A percentile compares a stretch with the other conserved stretches of the same genome.
Evolutionary conservation across 805 yeast genomes (phyloP).

Genomic region (Ogataea saltuana): DNA sequence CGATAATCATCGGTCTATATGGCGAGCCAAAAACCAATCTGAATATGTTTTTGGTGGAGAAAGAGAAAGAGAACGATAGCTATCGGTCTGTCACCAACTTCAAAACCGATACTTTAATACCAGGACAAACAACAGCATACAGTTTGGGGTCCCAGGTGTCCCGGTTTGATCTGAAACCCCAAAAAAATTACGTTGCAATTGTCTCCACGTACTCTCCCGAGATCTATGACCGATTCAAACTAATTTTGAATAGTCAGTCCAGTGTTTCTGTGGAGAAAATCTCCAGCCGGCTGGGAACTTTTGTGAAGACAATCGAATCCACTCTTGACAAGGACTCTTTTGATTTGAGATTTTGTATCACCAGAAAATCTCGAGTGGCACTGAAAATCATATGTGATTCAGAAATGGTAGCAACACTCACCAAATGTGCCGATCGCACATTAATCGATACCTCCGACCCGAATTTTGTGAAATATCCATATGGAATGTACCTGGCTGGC

Average conservation of each 20-base stretch:
- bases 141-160: conserved; percentile 29
- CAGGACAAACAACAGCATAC: conserved; percentile 22
- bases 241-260: conserved; percentile 32
- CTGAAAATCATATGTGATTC: no score
- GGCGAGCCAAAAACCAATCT: conserved; percentile 31
- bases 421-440: no score
- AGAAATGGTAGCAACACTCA: no score
- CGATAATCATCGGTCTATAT: conserved; percentile 28
- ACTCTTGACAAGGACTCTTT: no score
- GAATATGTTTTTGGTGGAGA: conserved; percentile 47
- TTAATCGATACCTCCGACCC: no score
- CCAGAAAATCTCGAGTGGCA: background rate
- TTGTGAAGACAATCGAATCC: conserved; percentile 2
- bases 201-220: conserved; percentile 46
- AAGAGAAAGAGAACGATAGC: conserved; percentile 35
- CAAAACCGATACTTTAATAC: conserved; percentile 9
- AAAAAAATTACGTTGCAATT: conserved; percentile 46
- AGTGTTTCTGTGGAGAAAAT: conserved; percentile 12
- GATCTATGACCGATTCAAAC: conserved; percentile 31
- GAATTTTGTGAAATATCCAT: no score
- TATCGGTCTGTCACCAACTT: conserved; percentile 28
- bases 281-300: conserved; percentile 16
- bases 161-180: conserved; percentile 28
- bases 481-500: no score
- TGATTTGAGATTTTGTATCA: no score